Evolutionary conservation across 2,329 filamentous ascomycete genomes (phyloP), one percentile per base, ranked within the genome.

Genomic region (Aaosphaeria pasadenensis): DNA sequence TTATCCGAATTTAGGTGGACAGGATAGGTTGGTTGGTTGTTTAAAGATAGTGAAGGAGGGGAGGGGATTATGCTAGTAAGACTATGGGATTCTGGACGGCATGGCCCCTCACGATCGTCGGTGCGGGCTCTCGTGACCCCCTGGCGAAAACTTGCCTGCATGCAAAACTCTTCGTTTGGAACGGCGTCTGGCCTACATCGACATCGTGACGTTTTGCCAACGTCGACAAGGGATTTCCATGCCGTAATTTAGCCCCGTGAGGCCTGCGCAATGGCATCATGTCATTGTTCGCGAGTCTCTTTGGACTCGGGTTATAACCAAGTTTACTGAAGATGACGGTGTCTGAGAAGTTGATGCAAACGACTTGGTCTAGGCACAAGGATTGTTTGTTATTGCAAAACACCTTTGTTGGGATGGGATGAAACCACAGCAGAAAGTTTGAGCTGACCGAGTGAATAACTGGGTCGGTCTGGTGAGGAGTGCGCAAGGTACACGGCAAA

Each of bases 191-290:
- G 46, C 46, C 49, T 49, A 44, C 44, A 47, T 52, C 53, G 51
- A 52, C 52, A 54, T 62, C 42, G 58, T 64, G 63, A 66, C 63
- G 60, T 62, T 59, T 50, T 6, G 29, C 46, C 48, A 54, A 44
- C 47, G 51, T 44, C 43, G 44, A 33, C 36, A 38, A 30, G 11
- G 47, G 33, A 36, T 52, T 54, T 47, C 53, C 48, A 59, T 62
- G 56, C 28, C 54, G 60, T 64, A 63, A 64, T 53, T 38, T 49
- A n/a, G 33, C 7, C 9, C 33, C 33, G n/a, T 9, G 7, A 9
- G 33, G 33, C 33, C 33, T 36, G 48, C 33, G 24, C 41, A 56
- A 52, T 63, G 56, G 50, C 56, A 62, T 62, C 59, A 57, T 63
- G 38, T 24, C 17, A 24, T 24, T 24, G 17, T 24, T 24, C 33